Base-by-base conservation (phyloP, 257 asterid genomes). In the Ilex asprella region DNA sequence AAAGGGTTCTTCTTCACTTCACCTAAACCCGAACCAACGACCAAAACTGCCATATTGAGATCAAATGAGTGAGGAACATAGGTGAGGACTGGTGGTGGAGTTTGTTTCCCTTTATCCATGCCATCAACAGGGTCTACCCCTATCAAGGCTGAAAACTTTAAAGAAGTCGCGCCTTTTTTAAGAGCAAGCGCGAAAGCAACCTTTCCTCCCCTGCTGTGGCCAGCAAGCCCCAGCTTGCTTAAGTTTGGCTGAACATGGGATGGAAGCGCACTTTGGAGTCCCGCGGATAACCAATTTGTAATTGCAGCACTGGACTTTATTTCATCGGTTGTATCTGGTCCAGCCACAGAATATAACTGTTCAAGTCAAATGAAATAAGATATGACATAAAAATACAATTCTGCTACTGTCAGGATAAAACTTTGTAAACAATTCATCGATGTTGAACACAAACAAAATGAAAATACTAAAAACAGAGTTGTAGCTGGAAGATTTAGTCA, bases 51-150 rank as follows among this genome's bases (percentile, higher is more conserved):
- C 62, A 67, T 75, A 2, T 73, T 81, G 7, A 78, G 82, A 57
- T 86, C 29, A 63, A 91, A 88, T 29, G 98, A 91, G 39, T 62
- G 73, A 2, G 96, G 94, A 7, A 56, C 57, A 73, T 86, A 86
- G 30, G 90, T 86, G 7, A 86, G 88, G 57, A 91, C 82, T 0
- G 88, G 90, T 0, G 97, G 97, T 0, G 88, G 84, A 2, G 95
- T 88, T 64, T 91, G 98, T 30, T 72, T 79, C 15, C 86, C 94
- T 30, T 53, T 64, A 39, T 67, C 92, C 83, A 70, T 79, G 29
- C 96, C 96, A 54, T 88, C 98, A 12, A 91, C 96, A 0, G 98
- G 98, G 61, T 86, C 96, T 14, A 91, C 71, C 15, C 98, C 98
- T 65, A 91, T 84, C 15, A 91, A 44, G 67, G 90, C 98, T 14